These are phyloP conservation scores for Malassezia globosa DNA, from an alignment of 1,284 basidiomycete species.

Conservation along the genomic window DNA sequence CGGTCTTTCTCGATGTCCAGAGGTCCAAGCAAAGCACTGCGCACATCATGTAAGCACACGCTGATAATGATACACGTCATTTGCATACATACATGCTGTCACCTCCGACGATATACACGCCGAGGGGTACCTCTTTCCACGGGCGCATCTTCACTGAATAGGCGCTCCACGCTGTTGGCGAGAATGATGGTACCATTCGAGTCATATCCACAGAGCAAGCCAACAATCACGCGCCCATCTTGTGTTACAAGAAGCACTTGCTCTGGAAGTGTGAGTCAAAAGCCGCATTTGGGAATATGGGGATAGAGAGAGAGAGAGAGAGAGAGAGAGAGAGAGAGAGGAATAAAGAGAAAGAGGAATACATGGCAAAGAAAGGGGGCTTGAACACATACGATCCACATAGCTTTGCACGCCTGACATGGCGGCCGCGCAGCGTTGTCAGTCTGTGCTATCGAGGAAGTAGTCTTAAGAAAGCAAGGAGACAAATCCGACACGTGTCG, in stretches of 20 bases:
- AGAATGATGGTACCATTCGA: conserved; percentile 37
- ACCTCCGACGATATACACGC: conserved; percentile 89
- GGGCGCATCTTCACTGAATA: conserved; percentile 58
- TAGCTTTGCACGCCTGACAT: conserved; percentile 20
- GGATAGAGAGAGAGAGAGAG: no score
- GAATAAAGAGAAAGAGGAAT: no score
- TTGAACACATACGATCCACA: conserved; percentile 16
- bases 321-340: no score
- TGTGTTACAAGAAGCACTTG: conserved; percentile 77
- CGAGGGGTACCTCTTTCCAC: conserved; percentile 91
- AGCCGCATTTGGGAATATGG: no score
- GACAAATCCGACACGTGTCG: no score
- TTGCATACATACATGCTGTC: conserved; percentile 71
- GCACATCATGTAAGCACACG: neutral
- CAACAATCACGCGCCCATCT: conserved; percentile 68
- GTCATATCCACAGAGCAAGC: conserved; percentile 36
- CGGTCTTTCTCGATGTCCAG: conserved; percentile 74
- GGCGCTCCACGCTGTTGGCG: conserved; percentile 32
- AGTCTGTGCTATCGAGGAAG: no score
- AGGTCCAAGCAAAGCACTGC: conserved; percentile 67
- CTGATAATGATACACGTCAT: no score
- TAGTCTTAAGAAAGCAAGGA: no score
- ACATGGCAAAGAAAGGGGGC: neutral
- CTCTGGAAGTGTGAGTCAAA: no score
- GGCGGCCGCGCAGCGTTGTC: neutral